Conservation (phyloP, 768 basidiomycete genomes). For the Clitopilus hobsonii region DNA sequence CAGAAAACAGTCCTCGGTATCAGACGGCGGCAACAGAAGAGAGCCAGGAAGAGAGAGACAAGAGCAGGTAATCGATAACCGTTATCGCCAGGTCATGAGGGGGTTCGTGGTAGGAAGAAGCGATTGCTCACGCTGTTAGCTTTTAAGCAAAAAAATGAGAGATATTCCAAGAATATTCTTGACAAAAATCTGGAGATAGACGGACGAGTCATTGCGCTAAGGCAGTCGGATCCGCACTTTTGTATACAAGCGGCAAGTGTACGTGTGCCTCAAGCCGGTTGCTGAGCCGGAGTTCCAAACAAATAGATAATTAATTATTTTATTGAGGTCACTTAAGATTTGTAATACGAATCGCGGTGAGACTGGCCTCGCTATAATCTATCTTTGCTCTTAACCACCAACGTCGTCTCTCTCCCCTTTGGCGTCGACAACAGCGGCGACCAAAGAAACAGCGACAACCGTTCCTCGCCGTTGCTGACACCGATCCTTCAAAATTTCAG, state of each 20-base stretch:
- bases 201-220: neutral
- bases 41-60: neutral
- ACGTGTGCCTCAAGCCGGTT: neutral
- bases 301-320: neutral
- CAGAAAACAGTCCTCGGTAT: neutral
- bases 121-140: too few species aligned
- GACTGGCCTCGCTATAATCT: neutral
- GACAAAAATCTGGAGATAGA: neutral
- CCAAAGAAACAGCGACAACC: neutral
- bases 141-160: too few species aligned
- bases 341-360: neutral
- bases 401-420: slow-evolving; percentile 7
- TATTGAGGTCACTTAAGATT: neutral
- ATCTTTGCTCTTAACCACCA: slow-evolving; percentile 9
- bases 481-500: neutral
- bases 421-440: slow-evolving; percentile 1
- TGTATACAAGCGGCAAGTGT: neutral
- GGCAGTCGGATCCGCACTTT: neutral
- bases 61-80: neutral
- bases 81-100: neutral
- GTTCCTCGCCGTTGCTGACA: slow-evolving; percentile 5
- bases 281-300: neutral
- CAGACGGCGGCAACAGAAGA: neutral
- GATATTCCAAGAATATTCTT: too few species aligned
- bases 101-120: too few species aligned